Conservation (phyloP, 257 asterid genomes). For the Solanum boliviense region DNA sequence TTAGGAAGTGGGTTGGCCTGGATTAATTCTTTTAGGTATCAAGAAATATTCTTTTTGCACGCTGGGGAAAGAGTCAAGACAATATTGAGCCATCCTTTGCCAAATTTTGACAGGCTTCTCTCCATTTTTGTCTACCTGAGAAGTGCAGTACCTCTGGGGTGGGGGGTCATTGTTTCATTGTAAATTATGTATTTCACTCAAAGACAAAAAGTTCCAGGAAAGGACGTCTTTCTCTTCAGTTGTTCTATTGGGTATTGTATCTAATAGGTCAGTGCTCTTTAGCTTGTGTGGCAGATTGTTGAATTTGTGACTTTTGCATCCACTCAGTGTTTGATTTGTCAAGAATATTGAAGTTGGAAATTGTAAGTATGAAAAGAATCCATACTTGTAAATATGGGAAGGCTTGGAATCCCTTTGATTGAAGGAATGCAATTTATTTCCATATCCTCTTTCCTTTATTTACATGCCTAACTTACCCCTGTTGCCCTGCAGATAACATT, state of each 20-base stretch:
- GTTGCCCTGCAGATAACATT: background rate
- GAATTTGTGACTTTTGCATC: background rate
- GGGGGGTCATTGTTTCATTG: background rate
- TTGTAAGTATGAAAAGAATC: background rate
- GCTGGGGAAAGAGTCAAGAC: background rate
- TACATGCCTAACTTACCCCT: background rate
- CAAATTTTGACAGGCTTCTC: background rate
- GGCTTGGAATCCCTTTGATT: background rate
- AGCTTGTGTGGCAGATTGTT: background rate
- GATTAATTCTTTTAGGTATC: constrained; percentile 6
- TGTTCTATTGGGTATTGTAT: background rate
- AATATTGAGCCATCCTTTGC: background rate
- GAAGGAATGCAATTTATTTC: background rate
- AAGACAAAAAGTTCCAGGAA: background rate
- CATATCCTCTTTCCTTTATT: background rate
- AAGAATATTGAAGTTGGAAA: background rate
- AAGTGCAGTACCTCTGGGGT: background rate
- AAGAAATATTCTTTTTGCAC: background rate
- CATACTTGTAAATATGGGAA: background rate
- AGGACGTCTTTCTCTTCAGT: background rate
- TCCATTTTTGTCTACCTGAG: background rate
- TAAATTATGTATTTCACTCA: background rate
- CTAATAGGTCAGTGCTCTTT: background rate
- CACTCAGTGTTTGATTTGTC: background rate
- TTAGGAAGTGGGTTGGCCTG: constrained; percentile 56